phyloP scores from a whole-genome alignment of 2,329 filamentous ascomycete species.

The Cercospora zeina region DNA sequence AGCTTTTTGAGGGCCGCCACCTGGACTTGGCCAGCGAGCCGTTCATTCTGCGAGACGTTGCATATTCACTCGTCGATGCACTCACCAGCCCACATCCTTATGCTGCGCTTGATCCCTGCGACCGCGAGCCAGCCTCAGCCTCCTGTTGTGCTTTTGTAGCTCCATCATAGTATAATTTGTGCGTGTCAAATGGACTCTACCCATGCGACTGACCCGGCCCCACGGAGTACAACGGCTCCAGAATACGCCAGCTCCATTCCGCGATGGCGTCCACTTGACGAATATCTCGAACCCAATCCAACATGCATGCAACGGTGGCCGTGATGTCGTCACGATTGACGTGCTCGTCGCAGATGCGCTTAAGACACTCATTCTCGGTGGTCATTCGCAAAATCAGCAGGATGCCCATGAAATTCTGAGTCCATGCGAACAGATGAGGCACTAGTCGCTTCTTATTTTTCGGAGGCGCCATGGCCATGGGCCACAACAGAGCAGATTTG shows the following conservation, averaged over 20 bases:
- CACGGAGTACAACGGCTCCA: conserved; percentile 47
- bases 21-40: too few species aligned
- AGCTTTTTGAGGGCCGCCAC: too few species aligned
- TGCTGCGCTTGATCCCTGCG: not conserved
- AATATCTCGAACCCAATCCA: conserved; percentile 62
- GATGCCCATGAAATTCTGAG: conserved; percentile 61
- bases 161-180: not conserved
- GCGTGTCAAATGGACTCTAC: conserved; percentile 4
- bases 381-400: conserved; percentile 59
- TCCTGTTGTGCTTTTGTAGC: not conserved
- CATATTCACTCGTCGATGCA: too few species aligned
- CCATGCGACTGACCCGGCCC: conserved; percentile 1
- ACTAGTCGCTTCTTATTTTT: conserved; percentile 60
- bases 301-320: conserved; percentile 54
- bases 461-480: conserved; percentile 58
- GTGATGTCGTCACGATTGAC: conserved; percentile 53
- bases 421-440: conserved; percentile 62
- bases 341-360: conserved; percentile 52
- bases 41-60: too few species aligned
- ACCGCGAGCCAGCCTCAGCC: not conserved
- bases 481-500: conserved; percentile 60
- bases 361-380: conserved; percentile 53
- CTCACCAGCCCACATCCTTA: not conserved
- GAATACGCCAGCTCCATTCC: conserved; percentile 57
- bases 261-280: conserved; percentile 57